phyloP scores from a whole-genome alignment of 1,284 basidiomycete genomes.

The Tilletia indica region DNA sequence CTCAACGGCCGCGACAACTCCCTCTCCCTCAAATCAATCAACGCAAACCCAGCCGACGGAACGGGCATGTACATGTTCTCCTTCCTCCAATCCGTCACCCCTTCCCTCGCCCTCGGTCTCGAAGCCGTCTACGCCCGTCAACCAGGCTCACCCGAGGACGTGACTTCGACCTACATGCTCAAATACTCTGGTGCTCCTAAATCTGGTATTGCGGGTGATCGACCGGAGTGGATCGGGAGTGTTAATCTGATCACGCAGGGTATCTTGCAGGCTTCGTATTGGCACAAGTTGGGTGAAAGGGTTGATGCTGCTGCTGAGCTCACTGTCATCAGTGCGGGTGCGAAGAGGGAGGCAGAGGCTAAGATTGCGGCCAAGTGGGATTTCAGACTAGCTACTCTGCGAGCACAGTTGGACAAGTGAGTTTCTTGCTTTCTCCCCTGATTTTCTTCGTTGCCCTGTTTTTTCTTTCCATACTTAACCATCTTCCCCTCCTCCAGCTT shows the following conservation, averaged over 20 bases:
- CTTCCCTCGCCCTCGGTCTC: conserved; percentile 82
- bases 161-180: conserved; percentile 79
- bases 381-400: conserved; percentile 76
- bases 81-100: conserved; percentile 92
- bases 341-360: conserved; percentile 80
- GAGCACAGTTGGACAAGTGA: conserved; percentile 44
- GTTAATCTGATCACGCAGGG: conserved; percentile 80
- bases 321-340: conserved; percentile 67
- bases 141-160: conserved; percentile 62
- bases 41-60: conserved; percentile 79
- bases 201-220: conserved; percentile 25
- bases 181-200: conserved; percentile 61
- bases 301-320: conserved; percentile 98
- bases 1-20: conserved; percentile 84
- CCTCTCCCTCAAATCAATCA: conserved; percentile 83
- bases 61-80: conserved; percentile 94
- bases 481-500: conserved; percentile 18
- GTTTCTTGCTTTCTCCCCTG: not conserved
- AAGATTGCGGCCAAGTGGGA: conserved; percentile 96
- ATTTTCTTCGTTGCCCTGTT: not conserved
- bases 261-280: conserved; percentile 87
- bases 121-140: conserved; percentile 83
- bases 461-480: not conserved
- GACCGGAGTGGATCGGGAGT: conserved; percentile 69
- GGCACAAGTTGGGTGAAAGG: conserved; percentile 91